Evolutionary conservation across 208 protist genomes (phyloP).

Genomic region (Crithidia acanthocephali): DNA sequence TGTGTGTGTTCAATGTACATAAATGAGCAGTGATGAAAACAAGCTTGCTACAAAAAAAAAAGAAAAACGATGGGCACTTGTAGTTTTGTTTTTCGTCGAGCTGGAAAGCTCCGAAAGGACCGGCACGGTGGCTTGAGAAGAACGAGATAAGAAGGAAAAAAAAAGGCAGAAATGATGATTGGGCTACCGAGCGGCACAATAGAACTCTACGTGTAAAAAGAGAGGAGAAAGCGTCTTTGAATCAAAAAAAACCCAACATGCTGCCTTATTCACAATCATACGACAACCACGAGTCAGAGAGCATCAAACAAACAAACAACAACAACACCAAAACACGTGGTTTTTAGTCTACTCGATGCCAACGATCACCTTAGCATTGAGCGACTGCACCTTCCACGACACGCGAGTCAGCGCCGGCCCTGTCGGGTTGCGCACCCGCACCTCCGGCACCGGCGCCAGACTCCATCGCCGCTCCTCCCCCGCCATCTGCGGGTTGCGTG

Average conservation of each 20-base stretch:
- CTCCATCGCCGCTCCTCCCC: constrained; percentile 40
- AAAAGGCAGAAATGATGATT: neutral
- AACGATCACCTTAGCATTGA: constrained; percentile 51
- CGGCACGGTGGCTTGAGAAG: neutral
- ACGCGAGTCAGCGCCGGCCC: constrained; percentile 15
- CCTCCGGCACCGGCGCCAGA: constrained; percentile 39
- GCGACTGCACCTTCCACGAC: constrained; percentile 44
- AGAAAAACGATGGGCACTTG: neutral
- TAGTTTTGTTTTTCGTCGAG: neutral
- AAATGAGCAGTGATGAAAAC: neutral
- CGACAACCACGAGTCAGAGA: too few relatives aligned
- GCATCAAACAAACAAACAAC: too few relatives aligned
- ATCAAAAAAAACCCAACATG: too few relatives aligned
- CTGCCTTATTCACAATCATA: too few relatives aligned
- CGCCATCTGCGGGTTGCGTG: constrained; percentile 34
- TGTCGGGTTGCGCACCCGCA: constrained; percentile 24
- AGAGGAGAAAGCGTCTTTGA: neutral
- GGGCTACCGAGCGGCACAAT: neutral
- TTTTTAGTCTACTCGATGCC: constrained; percentile 40
- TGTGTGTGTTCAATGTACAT: neutral
- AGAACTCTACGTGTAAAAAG: neutral
- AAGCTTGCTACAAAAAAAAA: neutral
- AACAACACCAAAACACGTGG: too few relatives aligned
- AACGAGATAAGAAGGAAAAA: constrained; percentile 7
- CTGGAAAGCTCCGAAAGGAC: neutral